Conservation (phyloP, 192 early-diverging fungal species). For the Coemansia sp. region DNA sequence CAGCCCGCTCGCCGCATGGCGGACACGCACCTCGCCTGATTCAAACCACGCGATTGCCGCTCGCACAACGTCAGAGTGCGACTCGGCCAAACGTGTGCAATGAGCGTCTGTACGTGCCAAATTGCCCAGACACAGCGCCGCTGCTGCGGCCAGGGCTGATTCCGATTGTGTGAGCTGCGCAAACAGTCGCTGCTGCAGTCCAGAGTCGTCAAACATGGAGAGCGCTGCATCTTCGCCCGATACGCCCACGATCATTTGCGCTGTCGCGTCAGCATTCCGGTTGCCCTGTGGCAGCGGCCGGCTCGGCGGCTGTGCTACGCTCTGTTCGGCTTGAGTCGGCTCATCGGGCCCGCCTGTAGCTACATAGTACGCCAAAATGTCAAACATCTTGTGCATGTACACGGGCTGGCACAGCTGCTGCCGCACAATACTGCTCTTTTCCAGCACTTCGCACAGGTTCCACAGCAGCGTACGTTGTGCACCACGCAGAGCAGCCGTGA, state of each 20-base stretch:
- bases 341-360: slow-evolving; percentile 7
- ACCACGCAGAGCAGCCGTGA: slow-evolving; percentile 8
- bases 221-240: slow-evolving; percentile 49
- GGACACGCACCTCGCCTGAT: slow-evolving; percentile 43
- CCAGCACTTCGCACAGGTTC: slow-evolving; percentile 37
- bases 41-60: slow-evolving; percentile 46
- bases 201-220: slow-evolving; percentile 26
- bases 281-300: slow-evolving; percentile 15
- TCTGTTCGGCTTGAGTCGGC: neutral
- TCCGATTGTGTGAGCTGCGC: slow-evolving; percentile 4
- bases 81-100: slow-evolving; percentile 62
- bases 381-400: slow-evolving; percentile 27
- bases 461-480: slow-evolving; percentile 44
- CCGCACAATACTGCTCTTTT: slow-evolving; percentile 30
- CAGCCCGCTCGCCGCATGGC: slow-evolving; percentile 65
- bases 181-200: slow-evolving; percentile 18
- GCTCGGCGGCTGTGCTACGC: neutral
- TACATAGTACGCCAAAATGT: slow-evolving; percentile 27
- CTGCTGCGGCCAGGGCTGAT: slow-evolving; percentile 42
- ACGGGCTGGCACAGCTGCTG: slow-evolving; percentile 38
- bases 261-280: slow-evolving; percentile 35
- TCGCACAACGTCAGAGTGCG: slow-evolving; percentile 55
- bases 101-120: slow-evolving; percentile 69
- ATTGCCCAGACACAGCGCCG: slow-evolving; percentile 68
- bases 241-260: slow-evolving; percentile 37